phyloP scores from a whole-genome alignment of 164 flowering plant genomes.

The Kalanchoe fedtschenkoi region DNA sequence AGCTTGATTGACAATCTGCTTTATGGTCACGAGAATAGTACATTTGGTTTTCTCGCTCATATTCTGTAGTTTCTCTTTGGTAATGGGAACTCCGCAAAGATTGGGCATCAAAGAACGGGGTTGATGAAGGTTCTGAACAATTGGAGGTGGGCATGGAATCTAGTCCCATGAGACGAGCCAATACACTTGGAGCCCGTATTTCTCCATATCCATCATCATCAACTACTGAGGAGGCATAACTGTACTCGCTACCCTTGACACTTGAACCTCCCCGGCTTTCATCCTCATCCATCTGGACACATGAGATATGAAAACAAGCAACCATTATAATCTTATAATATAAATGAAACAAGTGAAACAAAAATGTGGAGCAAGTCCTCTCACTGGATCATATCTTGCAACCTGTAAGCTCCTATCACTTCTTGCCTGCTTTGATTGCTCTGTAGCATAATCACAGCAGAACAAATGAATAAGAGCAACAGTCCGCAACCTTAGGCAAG shows the following conservation, averaged over 20 bases:
- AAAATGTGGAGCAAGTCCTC: constrained; percentile 8
- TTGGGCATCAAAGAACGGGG: constrained; percentile 44
- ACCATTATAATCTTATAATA: not conserved
- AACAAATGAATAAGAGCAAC: not conserved
- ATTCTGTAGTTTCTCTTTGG: constrained; percentile 26
- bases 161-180: constrained; percentile 95
- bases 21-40: constrained; percentile 20
- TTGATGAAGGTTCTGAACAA: constrained; percentile 38
- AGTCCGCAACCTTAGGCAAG: not conserved
- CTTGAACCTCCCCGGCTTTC: constrained; percentile 36
- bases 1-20: not conserved
- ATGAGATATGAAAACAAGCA: not conserved
- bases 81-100: constrained; percentile 36
- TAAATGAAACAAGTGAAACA: not conserved
- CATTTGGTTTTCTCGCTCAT: constrained; percentile 23
- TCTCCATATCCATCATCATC: constrained; percentile 63
- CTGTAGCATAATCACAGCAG: constrained; percentile 23
- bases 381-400: constrained; percentile 41
- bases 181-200: constrained; percentile 65
- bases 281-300: constrained; percentile 54
- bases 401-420: constrained; percentile 35
- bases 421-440: constrained; percentile 53
- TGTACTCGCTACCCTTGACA: constrained; percentile 55
- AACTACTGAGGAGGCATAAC: constrained; percentile 82
- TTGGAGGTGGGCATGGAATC: constrained; percentile 66